Conservation (phyloP, 164 flowering plant genomes). For the Umbilicus rupestris region DNA sequence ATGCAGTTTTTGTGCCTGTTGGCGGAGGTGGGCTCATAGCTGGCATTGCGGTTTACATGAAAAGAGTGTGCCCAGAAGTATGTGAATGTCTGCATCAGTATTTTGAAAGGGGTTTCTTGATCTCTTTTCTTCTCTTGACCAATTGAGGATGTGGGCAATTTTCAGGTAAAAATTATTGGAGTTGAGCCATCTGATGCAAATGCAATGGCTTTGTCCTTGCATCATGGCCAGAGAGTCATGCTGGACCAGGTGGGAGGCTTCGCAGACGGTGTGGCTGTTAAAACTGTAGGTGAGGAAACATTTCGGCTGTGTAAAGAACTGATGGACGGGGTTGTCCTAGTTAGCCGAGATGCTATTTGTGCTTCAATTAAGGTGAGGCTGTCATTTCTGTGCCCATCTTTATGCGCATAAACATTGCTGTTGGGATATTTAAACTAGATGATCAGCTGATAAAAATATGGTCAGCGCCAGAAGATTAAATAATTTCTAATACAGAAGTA, state of each 20-base stretch:
- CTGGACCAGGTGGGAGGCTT: constrained; percentile 94
- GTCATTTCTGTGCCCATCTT: neutral
- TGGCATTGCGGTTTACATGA: constrained; percentile 90
- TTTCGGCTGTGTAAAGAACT: constrained; percentile 79
- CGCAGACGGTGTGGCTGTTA: constrained; percentile 99
- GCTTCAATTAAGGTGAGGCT: constrained; percentile 86
- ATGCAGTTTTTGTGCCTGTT: constrained; percentile 95
- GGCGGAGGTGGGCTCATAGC: constrained; percentile 98
- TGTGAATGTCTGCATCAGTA: too few species aligned
- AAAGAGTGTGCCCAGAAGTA: constrained; percentile 79
- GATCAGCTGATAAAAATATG: too few species aligned
- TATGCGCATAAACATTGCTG: constrained; percentile 10
- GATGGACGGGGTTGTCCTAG: constrained; percentile 93
- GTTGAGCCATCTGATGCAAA: constrained; percentile 98
- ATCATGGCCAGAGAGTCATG: constrained; percentile 74
- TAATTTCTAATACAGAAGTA: too few species aligned
- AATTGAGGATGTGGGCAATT: neutral
- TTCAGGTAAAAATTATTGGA: constrained; percentile 84
- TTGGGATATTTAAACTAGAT: too few species aligned
- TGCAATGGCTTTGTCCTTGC: constrained; percentile 93
- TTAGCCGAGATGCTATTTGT: constrained; percentile 94
- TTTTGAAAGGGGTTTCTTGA: neutral
- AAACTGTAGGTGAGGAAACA: constrained; percentile 90
- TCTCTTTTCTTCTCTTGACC: neutral
- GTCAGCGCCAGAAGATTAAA: too few species aligned